Evolutionary conservation across 306 rosid species (phyloP).

Genomic region (Dicorynia guianensis): DNA sequence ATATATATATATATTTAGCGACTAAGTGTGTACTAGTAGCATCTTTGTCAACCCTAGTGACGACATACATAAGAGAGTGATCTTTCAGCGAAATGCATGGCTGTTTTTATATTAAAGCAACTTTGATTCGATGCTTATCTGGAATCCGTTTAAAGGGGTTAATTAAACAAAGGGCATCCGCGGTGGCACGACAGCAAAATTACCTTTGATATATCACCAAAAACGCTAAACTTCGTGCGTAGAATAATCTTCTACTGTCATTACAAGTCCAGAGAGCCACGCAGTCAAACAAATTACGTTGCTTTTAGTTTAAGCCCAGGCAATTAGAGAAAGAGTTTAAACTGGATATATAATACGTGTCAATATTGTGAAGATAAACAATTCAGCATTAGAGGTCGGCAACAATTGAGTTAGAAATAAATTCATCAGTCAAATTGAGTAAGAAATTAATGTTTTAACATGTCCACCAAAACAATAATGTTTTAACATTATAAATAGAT

Average conservation of each 20-base stretch:
- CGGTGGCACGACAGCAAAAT: constrained; percentile 45
- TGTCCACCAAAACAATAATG: too few species aligned
- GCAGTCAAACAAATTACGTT: background rate
- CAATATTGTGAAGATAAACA: too few species aligned
- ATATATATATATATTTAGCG: background rate
- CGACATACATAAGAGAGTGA: constrained; percentile 51
- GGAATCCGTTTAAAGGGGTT: constrained; percentile 9
- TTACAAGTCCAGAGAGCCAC: background rate
- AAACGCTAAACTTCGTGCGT: constrained; percentile 8
- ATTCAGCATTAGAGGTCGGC: too few species aligned
- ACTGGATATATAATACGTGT: too few species aligned
- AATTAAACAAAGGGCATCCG: constrained; percentile 38
- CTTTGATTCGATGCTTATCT: constrained; percentile 50
- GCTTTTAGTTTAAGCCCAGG: background rate
- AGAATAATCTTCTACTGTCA: background rate
- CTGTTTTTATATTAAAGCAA: constrained; percentile 25
- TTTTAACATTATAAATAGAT: too few species aligned
- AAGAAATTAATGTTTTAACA: too few species aligned
- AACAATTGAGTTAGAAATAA: too few species aligned
- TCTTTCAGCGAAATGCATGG: constrained; percentile 34
- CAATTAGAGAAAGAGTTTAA: too few species aligned
- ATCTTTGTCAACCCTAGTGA: constrained; percentile 68
- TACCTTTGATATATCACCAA: constrained; percentile 24
- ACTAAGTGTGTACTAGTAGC: constrained; percentile 44
- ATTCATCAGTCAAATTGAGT: too few species aligned